phyloP scores from a whole-genome alignment of 345 rosid species.

The Citrus australasica region DNA sequence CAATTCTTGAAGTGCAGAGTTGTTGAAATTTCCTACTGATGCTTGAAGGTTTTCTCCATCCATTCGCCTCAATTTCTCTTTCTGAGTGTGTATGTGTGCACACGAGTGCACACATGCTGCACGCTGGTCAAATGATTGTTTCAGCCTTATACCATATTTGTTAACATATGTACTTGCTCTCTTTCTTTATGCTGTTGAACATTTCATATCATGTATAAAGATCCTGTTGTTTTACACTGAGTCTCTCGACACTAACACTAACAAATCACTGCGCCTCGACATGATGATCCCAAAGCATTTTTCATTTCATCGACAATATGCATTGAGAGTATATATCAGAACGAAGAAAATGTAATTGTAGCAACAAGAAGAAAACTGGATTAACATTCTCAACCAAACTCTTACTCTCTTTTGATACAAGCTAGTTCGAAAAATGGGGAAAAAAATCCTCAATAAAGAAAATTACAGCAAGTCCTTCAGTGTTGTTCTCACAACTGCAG shows the following conservation, averaged over 20 bases:
- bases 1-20: background rate
- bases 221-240: background rate
- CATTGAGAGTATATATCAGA: background rate
- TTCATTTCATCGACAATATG: background rate
- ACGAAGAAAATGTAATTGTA: background rate
- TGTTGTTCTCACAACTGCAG: slow-evolving; percentile 37
- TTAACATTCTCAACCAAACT: background rate
- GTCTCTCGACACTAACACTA: background rate
- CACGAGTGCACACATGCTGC: background rate
- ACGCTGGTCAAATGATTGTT: background rate
- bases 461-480: slow-evolving; percentile 46
- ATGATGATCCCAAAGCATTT: background rate
- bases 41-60: background rate
- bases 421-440: background rate
- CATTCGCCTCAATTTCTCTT: background rate
- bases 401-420: background rate
- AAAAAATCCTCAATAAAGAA: background rate
- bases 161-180: background rate
- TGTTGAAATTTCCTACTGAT: background rate
- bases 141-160: background rate
- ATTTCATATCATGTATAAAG: background rate
- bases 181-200: background rate
- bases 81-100: background rate
- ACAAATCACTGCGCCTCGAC: background rate
- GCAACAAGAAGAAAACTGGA: background rate